Evolutionary conservation across 768 basidiomycete species (phyloP), one percentile per base, ranked within the genome.

Genomic region (Pulveroboletus ravenelii): DNA sequence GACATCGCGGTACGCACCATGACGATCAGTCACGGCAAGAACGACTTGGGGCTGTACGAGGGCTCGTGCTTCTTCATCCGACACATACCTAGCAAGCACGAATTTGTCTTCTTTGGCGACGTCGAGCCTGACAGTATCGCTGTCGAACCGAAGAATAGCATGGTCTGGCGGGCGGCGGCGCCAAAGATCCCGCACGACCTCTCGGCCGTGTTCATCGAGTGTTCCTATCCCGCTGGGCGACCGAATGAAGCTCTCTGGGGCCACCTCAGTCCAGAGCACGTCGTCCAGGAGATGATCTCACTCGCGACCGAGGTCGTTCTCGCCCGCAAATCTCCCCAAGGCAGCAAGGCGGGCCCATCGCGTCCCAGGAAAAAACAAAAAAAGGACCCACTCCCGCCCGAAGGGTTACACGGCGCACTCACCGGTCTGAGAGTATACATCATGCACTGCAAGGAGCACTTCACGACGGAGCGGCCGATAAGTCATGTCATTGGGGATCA

Each of bases 71-170:
- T 89, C 72, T 95, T 95, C 66, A 68, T 97, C 58, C 80, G 83
- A 13, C 79, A 87, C 56, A 76, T 88, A 45, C 69, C 75, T 15
- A 75, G 77, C 31, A 66, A 66, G 1, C 76, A 73, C 41, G 89
- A 95, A 65, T 84, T 97, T 56, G 74, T 97, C 34, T 97, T 97
- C 70, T 95, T 96, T 59, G 95, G 95, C 1, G 93, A 95, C 68
- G 85, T 96, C 52, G 91, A 94, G 61, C 89, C 91, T 9, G 91
- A 94, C 70, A 78, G 79, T 44, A 59, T 93, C 41, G 76, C 87
- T 6, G n/a, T 61, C 14, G 66, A 70, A 13, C 85, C 85, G 5
- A 76, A 72, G 45, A 94, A 84, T 35, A 72, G 74, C 25, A 68
- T 74, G 37, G 84, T 98, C 41, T 97, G 94, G 95, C 78, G 77